phyloP scores from a whole-genome alignment of 108 stramenopile species.

The Conticribra weissflogii region DNA sequence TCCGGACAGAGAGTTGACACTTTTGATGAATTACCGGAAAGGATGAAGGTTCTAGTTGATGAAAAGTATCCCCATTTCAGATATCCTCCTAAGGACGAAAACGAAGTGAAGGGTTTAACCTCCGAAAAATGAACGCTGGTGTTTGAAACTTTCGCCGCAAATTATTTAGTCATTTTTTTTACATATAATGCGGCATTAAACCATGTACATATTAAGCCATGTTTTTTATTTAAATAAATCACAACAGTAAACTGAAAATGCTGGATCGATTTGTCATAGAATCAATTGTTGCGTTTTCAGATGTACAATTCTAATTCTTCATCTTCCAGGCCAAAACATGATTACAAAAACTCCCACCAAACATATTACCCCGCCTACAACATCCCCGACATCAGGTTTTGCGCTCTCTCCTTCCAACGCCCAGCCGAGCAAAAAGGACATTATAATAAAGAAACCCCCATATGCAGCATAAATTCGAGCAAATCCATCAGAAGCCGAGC shows the following conservation, averaged over 20 bases:
- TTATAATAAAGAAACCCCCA: slow-evolving; percentile 81
- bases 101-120: slow-evolving; percentile 10
- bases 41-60: slow-evolving; percentile 24
- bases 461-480: slow-evolving; percentile 85
- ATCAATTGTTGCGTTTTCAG: no score
- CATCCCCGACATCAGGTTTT: slow-evolving; percentile 72
- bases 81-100: slow-evolving; percentile 19
- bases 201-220: no score
- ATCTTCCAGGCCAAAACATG: slow-evolving; percentile 76
- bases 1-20: slow-evolving; percentile 19
- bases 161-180: no score
- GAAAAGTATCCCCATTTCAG: slow-evolving; percentile 14
- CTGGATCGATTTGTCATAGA: no score
- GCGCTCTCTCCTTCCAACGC: slow-evolving; percentile 63
- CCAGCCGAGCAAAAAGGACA: slow-evolving; percentile 82
- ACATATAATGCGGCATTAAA: no score
- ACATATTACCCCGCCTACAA: slow-evolving; percentile 65
- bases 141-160: no score
- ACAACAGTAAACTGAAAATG: no score
- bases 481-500: slow-evolving; percentile 58
- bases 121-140: no score
- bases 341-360: slow-evolving; percentile 67
- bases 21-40: slow-evolving; percentile 31
- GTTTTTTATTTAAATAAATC: no score
- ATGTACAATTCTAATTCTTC: no score